phyloP scores from a whole-genome alignment of 257 asterid genomes.

The Ligustrum vulgare region DNA sequence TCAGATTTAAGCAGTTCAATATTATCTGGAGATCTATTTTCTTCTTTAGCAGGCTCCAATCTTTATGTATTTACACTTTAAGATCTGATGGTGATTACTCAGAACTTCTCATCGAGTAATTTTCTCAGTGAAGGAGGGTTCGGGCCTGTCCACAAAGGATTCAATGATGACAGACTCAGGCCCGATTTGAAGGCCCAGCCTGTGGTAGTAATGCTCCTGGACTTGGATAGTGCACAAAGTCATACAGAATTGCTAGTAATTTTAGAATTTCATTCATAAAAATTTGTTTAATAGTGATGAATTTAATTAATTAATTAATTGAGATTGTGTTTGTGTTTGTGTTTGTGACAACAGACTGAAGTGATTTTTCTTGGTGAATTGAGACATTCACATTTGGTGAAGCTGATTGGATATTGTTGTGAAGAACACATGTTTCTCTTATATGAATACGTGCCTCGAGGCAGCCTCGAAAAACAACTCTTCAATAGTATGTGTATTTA shows the following conservation, averaged over 20 bases:
- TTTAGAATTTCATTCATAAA: background rate
- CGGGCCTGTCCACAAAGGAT: slow-evolving; percentile 97
- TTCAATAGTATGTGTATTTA: slow-evolving; percentile 63
- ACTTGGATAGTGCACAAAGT: slow-evolving; percentile 87
- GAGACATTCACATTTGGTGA: slow-evolving; percentile 84
- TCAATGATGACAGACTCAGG: slow-evolving; percentile 76
- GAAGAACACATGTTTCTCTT: slow-evolving; percentile 90
- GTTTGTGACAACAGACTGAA: slow-evolving; percentile 55
- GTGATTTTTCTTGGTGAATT: slow-evolving; percentile 83
- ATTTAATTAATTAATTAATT: slow-evolving; percentile 10
- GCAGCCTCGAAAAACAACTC: slow-evolving; percentile 90
- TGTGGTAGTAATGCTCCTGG: slow-evolving; percentile 87
- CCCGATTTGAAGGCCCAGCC: slow-evolving; percentile 93
- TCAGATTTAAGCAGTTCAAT: slow-evolving; percentile 63
- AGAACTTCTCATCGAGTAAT: slow-evolving; percentile 65
- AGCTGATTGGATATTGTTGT: slow-evolving; percentile 91
- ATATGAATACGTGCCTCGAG: slow-evolving; percentile 91
- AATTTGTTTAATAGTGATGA: background rate
- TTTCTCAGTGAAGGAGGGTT: slow-evolving; percentile 94
- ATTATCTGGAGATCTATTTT: slow-evolving; percentile 69
- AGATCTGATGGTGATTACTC: slow-evolving; percentile 79
- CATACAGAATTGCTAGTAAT: slow-evolving; percentile 92
- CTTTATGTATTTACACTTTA: slow-evolving; percentile 67
- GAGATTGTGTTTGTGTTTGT: background rate
- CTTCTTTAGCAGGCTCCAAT: slow-evolving; percentile 76